phyloP scores from a whole-genome alignment of 768 basidiomycete species.

The Lactarius hatsudake region DNA sequence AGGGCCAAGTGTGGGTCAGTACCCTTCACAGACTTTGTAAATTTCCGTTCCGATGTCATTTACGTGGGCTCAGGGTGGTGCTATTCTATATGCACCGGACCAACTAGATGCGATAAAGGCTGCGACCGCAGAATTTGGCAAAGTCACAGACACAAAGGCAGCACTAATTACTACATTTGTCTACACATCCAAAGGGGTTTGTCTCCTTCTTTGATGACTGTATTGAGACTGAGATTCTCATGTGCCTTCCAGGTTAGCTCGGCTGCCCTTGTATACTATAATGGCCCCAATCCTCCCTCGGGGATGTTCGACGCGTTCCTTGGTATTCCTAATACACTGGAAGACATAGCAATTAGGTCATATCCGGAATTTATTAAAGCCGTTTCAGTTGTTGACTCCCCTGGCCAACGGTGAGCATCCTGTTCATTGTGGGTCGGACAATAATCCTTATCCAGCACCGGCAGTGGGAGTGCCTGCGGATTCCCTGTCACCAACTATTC shows the following conservation, averaged over 20 bases:
- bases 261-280: slow-evolving; percentile 45
- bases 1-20: slow-evolving; percentile 31
- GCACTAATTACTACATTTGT: not conserved
- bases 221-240: slow-evolving; percentile 38
- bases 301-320: slow-evolving; percentile 49
- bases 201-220: slow-evolving; percentile 18
- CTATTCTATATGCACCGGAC: not conserved
- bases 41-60: not conserved
- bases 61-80: not conserved
- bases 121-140: not conserved
- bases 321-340: slow-evolving; percentile 36
- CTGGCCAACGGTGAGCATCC: slow-evolving; percentile 24
- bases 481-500: slow-evolving; percentile 37
- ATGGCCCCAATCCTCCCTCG: slow-evolving; percentile 44
- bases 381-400: slow-evolving; percentile 31
- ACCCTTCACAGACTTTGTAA: slow-evolving; percentile 16
- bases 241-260: not conserved
- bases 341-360: slow-evolving; percentile 37
- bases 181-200: slow-evolving; percentile 38
- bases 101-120: not conserved
- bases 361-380: slow-evolving; percentile 40
- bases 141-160: not conserved
- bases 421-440: not conserved
- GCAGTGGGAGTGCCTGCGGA: slow-evolving; percentile 32
- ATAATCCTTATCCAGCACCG: not conserved